These are phyloP conservation scores for Sporisorium graminicola DNA, from an alignment of 1,284 basidiomycete genomes.

Conservation along the genomic window DNA sequence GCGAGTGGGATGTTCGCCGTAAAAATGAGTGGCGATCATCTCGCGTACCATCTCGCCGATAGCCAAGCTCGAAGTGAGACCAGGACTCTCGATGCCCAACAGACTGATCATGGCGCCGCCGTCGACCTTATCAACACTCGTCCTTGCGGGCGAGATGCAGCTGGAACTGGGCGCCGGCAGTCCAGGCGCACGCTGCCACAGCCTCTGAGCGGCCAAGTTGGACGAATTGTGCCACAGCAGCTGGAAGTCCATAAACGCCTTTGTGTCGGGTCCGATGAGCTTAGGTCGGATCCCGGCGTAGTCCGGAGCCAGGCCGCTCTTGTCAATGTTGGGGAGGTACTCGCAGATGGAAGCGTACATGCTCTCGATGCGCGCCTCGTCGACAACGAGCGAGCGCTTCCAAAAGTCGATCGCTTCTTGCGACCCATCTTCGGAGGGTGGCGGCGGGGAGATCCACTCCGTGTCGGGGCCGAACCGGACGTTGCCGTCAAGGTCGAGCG, in stretches of 20 bases:
- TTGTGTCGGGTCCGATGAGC: conserved; percentile 77
- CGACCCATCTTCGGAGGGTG: not conserved
- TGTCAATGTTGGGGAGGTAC: conserved; percentile 81
- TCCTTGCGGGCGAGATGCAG: conserved; percentile 18
- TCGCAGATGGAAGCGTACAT: conserved; percentile 62
- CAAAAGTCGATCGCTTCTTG: conserved; percentile 54
- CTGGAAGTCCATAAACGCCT: conserved; percentile 86
- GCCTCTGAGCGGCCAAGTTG: conserved; percentile 43
- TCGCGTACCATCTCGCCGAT: conserved; percentile 72
- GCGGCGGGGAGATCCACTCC: conserved; percentile 78
- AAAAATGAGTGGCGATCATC: conserved; percentile 70
- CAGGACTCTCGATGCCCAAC: conserved; percentile 74
- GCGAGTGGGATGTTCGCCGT: conserved; percentile 54
- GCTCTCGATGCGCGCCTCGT: conserved; percentile 51
- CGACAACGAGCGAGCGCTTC: conserved; percentile 44
- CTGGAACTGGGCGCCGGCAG: conserved; percentile 21
- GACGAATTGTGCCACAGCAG: conserved; percentile 68
- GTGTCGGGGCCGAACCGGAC: conserved; percentile 94
- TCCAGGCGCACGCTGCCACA: conserved; percentile 59
- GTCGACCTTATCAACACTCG: conserved; percentile 13
- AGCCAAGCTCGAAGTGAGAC: conserved; percentile 73
- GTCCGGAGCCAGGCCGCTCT: conserved; percentile 81
- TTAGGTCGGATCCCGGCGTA: conserved; percentile 95
- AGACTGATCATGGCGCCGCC: conserved; percentile 71
- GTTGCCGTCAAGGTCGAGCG: conserved; percentile 84